phyloP scores from a whole-genome alignment of 192 early-diverging fungal genomes.

The Entomortierella beljakovae region DNA sequence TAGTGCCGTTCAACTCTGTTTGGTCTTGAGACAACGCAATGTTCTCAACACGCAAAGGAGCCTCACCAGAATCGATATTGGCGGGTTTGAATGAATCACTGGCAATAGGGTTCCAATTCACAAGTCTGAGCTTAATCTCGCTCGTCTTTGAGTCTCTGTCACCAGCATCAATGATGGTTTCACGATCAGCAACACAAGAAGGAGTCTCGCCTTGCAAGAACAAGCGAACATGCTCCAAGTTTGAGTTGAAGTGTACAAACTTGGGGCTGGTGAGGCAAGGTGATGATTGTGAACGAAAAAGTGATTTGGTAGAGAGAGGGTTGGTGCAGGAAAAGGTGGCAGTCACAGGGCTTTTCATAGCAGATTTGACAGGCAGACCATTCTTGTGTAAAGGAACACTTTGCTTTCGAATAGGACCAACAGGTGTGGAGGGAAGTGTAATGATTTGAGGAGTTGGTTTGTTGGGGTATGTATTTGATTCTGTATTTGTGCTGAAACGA shows the following conservation, averaged over 20 bases:
- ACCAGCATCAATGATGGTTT: slow-evolving; percentile 35
- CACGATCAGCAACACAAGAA: slow-evolving; percentile 56
- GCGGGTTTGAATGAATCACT: slow-evolving; percentile 24
- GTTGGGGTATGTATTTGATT: slow-evolving; percentile 2
- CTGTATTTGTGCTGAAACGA: neutral
- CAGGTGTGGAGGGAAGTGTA: slow-evolving; percentile 1
- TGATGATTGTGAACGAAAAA: slow-evolving; percentile 42
- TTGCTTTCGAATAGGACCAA: slow-evolving; percentile 16
- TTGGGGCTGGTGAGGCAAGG: slow-evolving; percentile 61
- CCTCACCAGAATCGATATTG: slow-evolving; percentile 39
- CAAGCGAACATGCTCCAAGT: slow-evolving; percentile 76
- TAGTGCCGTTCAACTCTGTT: slow-evolving; percentile 67
- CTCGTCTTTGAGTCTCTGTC: slow-evolving; percentile 23
- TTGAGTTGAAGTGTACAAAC: slow-evolving; percentile 75
- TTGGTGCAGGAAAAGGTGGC: too few relatives aligned
- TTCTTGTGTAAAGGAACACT: slow-evolving; percentile 29
- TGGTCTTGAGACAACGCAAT: slow-evolving; percentile 63
- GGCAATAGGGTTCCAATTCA: slow-evolving; percentile 51
- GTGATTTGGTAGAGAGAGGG: neutral
- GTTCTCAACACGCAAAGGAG: slow-evolving; percentile 69
- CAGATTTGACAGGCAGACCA: slow-evolving; percentile 48
- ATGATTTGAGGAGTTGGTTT: neutral
- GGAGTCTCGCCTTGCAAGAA: slow-evolving; percentile 80
- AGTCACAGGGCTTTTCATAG: slow-evolving; percentile 37
- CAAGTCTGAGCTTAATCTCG: slow-evolving; percentile 49